Conservation (phyloP, 176 grass and related monocot genomes). For the Avena atlantica region DNA sequence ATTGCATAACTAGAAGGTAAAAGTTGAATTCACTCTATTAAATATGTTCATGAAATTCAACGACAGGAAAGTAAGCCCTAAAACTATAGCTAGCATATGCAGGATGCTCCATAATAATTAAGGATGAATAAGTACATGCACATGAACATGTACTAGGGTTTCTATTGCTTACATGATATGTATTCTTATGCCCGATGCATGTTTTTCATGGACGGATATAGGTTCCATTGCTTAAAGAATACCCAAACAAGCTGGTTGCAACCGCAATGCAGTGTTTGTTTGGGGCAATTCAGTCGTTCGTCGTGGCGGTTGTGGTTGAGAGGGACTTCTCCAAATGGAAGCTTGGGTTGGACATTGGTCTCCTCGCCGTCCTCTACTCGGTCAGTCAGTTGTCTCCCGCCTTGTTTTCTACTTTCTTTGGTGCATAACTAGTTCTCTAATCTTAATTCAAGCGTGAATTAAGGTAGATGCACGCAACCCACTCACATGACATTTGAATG, state of each 20-base stretch:
- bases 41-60: too few relatives aligned
- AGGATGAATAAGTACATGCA: not conserved
- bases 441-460: not conserved
- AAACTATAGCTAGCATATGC: too few relatives aligned
- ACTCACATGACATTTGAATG: not conserved
- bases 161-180: not conserved
- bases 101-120: too few relatives aligned
- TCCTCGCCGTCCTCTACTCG: slow-evolving; percentile 60
- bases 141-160: not conserved
- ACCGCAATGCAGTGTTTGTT: slow-evolving; percentile 54
- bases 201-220: not conserved
- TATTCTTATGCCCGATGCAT: not conserved
- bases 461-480: not conserved
- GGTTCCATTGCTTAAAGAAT: slow-evolving; percentile 62
- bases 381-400: not conserved
- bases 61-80: too few relatives aligned
- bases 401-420: not conserved
- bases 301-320: slow-evolving; percentile 58
- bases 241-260: slow-evolving; percentile 73
- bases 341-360: slow-evolving; percentile 57
- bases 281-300: slow-evolving; percentile 58
- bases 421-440: not conserved
- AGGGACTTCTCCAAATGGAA: slow-evolving; percentile 64
- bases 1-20: too few relatives aligned
- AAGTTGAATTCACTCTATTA: too few relatives aligned